Evolutionary conservation across 108 stramenopile species (phyloP), one percentile per base, ranked within the genome.

Genomic region (Pseudonitzschia multiseries): DNA sequence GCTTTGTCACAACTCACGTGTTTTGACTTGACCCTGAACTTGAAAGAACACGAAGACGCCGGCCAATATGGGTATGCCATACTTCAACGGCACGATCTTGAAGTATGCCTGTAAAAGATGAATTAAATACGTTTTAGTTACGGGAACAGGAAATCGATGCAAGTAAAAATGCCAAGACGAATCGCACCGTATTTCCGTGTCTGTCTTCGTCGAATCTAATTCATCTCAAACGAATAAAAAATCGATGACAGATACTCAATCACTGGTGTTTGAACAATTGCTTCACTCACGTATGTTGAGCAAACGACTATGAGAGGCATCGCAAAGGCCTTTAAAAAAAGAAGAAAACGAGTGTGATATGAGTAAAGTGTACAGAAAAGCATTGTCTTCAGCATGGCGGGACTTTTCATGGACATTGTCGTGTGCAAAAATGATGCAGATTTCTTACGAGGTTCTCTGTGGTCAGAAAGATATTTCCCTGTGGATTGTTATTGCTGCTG

Each of bases 401-500:
- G 36, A 36, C 6, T 36, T 36, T 36, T 48, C 46, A 48, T 18
- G 46, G 8, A 2, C 46, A 18, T 5, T 2, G 54, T 24, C n/a
- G 2, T 24, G 54, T 56, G 1, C 46, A 14, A 48, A 48, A 10
- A 18, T 48, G 12, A 3, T 14, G 12, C 46, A 33, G 8, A 24
- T 3, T 21, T 8, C 61, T 40, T 33, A 62, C 61, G 22, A 86
- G 70, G 57, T 86, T 86, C 71, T 86, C 86, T 15, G 70, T 74
- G 15, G 86, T 86, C 43, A 86, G 41, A 42, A 86, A 86, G 56
- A 86, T 78, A 62, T 84, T 86, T 54, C 79, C 79, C 31, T 50
- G 72, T 0, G 71, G 24, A 53, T 62, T 51, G 54, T 65, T 79
- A 26, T 24, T 56, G 26, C 24, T 56, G 54, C 54, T 56, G 22